phyloP scores from a whole-genome alignment of 192 early-diverging fungal genomes.

The Gamsiella multidivaricata region DNA sequence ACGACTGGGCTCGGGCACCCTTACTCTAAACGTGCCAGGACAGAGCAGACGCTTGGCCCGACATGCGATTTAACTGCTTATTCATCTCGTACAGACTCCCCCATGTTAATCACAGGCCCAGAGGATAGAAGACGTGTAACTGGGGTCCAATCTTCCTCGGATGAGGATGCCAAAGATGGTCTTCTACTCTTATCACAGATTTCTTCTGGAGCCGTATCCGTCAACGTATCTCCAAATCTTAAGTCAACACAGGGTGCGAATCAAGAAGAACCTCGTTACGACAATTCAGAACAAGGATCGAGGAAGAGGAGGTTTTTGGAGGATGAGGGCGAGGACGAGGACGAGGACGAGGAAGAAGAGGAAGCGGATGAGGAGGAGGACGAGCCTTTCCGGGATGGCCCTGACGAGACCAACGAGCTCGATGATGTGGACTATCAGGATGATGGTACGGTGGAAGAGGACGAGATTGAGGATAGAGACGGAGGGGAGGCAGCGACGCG shows the following conservation, averaged over 20 bases:
- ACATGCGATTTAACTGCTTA: too few relatives aligned
- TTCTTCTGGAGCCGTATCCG: background rate
- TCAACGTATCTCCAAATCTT: conserved; percentile 22
- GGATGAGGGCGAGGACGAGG: background rate
- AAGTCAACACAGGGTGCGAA: background rate
- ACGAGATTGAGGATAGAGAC: background rate
- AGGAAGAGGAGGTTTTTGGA: background rate
- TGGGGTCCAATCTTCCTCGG: conserved; percentile 7
- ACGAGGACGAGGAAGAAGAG: background rate
- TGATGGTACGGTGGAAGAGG: background rate
- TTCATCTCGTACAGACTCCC: background rate
- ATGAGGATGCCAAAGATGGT: conserved; percentile 47
- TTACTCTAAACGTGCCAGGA: conserved; percentile 15
- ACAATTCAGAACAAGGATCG: too few relatives aligned
- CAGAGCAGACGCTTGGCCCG: background rate
- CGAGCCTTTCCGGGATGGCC: background rate
- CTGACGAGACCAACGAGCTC: background rate
- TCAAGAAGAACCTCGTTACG: background rate
- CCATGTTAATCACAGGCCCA: background rate
- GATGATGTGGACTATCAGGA: conserved; percentile 15
- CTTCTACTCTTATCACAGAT: conserved; percentile 22
- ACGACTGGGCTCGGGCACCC: conserved; percentile 33
- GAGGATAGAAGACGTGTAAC: conserved; percentile 1
- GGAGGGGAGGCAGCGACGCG: background rate
- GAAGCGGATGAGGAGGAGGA: conserved; percentile 2